phyloP scores from a whole-genome alignment of 2,329 filamentous ascomycete genomes.

The Exophiala oligosperma region DNA sequence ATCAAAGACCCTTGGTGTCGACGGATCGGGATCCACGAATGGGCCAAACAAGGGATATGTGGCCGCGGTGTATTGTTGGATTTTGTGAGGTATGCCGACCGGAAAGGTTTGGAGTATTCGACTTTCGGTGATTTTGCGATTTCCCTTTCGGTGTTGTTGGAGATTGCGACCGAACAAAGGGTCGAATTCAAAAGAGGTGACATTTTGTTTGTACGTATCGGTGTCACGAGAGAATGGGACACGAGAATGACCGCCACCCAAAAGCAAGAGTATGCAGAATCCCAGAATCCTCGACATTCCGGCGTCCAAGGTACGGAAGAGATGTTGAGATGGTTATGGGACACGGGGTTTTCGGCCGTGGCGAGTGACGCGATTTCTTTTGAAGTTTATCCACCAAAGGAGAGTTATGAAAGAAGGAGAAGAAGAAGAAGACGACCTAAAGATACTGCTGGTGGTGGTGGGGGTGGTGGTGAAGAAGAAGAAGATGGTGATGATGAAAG shows the following conservation, averaged over 20 bases:
- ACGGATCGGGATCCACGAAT: slow-evolving; percentile 32
- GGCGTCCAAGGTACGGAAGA: slow-evolving; percentile 52
- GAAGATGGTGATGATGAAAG: neutral
- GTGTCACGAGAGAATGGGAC: slow-evolving; percentile 44
- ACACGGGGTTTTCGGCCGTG: slow-evolving; percentile 56
- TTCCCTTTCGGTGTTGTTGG: slow-evolving; percentile 38
- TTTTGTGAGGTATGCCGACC: slow-evolving; percentile 44
- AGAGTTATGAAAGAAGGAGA: slow-evolving; percentile 3
- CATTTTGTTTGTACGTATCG: slow-evolving; percentile 52
- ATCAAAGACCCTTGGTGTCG: slow-evolving; percentile 32
- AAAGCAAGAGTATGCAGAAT: slow-evolving; percentile 36
- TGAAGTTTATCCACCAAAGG: slow-evolving; percentile 46
- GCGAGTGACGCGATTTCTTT: slow-evolving; percentile 56
- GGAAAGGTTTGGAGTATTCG: slow-evolving; percentile 37
- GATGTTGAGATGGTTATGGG: slow-evolving; percentile 59
- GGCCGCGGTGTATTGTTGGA: slow-evolving; percentile 50
- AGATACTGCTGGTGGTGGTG: too few species aligned
- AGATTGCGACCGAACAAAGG: slow-evolving; percentile 44
- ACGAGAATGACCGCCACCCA: slow-evolving; percentile 37
- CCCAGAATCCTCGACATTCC: slow-evolving; percentile 33
- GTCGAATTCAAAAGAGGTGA: slow-evolving; percentile 53
- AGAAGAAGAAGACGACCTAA: too few species aligned
- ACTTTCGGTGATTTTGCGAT: slow-evolving; percentile 46
- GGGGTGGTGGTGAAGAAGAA: too few species aligned
- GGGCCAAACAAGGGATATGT: slow-evolving; percentile 46